phyloP scores from a whole-genome alignment of 192 early-diverging fungal species.

The Coemansia sp. region DNA sequence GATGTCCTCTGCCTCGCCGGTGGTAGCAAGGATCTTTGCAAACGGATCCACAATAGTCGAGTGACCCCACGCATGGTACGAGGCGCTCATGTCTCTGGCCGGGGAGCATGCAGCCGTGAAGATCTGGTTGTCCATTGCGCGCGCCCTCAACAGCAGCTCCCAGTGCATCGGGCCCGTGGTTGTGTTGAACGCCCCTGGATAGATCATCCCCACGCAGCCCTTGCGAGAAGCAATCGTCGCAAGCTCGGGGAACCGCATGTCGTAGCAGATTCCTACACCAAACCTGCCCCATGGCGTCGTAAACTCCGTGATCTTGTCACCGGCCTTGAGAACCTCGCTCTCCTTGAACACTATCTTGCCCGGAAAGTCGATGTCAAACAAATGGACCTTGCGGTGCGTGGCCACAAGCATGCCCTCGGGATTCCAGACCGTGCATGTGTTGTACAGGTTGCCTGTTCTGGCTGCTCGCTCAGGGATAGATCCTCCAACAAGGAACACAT shows the following conservation, averaged over 20 bases:
- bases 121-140: constrained; percentile 92
- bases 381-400: constrained; percentile 79
- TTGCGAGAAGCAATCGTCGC: constrained; percentile 89
- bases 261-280: constrained; percentile 96
- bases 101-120: constrained; percentile 96
- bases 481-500: constrained; percentile 85
- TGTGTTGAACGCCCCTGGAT: constrained; percentile 96
- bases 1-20: constrained; percentile 74
- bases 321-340: constrained; percentile 77
- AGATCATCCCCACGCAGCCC: constrained; percentile 90
- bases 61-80: constrained; percentile 94
- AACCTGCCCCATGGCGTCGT: constrained; percentile 81
- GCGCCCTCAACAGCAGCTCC: constrained; percentile 82
- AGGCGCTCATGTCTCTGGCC: constrained; percentile 71
- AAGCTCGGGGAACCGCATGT: constrained; percentile 95
- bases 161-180: constrained; percentile 95
- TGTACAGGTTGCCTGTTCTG: constrained; percentile 64
- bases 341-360: constrained; percentile 91
- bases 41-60: constrained; percentile 86
- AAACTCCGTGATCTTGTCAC: constrained; percentile 75
- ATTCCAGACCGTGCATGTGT: constrained; percentile 80
- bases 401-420: constrained; percentile 64
- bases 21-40: constrained; percentile 71
- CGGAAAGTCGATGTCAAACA: constrained; percentile 97
- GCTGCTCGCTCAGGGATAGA: constrained; percentile 83